Evolutionary conservation across 352 stramenopile species (phyloP), one percentile per base, ranked within the genome.

Genomic region (Pythium vanterpoolii): DNA sequence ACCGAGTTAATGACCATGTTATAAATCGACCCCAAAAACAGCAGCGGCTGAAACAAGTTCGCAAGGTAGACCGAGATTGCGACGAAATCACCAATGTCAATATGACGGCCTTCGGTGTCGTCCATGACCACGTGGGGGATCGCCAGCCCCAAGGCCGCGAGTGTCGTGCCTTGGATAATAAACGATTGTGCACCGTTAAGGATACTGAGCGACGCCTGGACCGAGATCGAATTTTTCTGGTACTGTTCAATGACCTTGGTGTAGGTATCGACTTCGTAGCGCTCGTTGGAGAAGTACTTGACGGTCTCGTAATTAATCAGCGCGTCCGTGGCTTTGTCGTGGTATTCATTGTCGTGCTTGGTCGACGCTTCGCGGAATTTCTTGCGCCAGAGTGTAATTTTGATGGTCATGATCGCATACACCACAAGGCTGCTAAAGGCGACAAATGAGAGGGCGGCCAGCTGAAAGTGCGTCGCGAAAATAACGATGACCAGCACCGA

Each of bases 291-390:
- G 62, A 98, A 99, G 52, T 98, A 98, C 70, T 99, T 99, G 60
- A 99, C 97, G 6, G 94, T 98, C 73, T 99, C 97, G 71, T 98
- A 99, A 68, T 99, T 99, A 27, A 98, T 79, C n/a, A 99, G 69
- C 34, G 85, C 93, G 69, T 99, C 97, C 4, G 95, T 99, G 33
- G 92, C 96, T 56, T 96, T 97, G 71, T 99, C 96, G 66, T 99
- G 95, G 75, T 95, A 98, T 69, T 98, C 93, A 64, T 99, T 99
- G 69, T 98, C 96, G 65, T 98, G 87, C 30, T 90, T 88, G 69
- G 90, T 97, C 28, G 87, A 95, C 10, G 84, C 77, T 62, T 98
- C 96, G 26, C 97, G 88, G 71, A 98, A 99, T 62, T 98, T 98
- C 64, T 99, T 99, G 28, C 97, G 84, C 95, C 96, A 99, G 0